phyloP scores from a whole-genome alignment of 1,284 basidiomycete genomes.

The Cryptococcus sp. region DNA sequence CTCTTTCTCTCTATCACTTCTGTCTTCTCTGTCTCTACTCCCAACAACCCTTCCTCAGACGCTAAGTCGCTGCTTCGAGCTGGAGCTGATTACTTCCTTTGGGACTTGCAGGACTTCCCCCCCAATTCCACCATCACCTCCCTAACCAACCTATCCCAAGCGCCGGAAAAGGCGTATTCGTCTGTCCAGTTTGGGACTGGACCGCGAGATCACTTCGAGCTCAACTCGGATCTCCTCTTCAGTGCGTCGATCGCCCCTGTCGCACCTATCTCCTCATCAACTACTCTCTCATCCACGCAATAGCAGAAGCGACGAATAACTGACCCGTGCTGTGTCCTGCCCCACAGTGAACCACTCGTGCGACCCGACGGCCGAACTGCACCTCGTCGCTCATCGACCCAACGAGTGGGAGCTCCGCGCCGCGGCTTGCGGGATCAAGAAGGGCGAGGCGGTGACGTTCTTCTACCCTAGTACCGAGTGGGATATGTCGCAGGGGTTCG shows the following conservation, averaged over 20 bases:
- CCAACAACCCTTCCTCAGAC: too few relatives aligned
- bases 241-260: constrained; percentile 30
- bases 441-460: constrained; percentile 59
- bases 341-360: constrained; percentile 66
- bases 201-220: constrained; percentile 60
- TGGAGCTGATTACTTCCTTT: too few relatives aligned
- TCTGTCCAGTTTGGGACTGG: constrained; percentile 55
- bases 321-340: too few relatives aligned
- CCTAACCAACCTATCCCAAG: constrained; percentile 42
- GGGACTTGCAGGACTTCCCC: constrained; percentile 36
- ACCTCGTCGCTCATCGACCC: constrained; percentile 56
- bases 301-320: too few relatives aligned
- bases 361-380: constrained; percentile 63
- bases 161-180: constrained; percentile 51
- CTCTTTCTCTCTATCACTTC: too few relatives aligned
- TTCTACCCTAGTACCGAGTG: constrained; percentile 73
- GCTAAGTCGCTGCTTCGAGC: too few relatives aligned
- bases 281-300: not conserved
- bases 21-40: not conserved
- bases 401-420: constrained; percentile 56
- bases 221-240: constrained; percentile 67
- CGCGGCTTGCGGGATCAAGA: constrained; percentile 36
- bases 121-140: constrained; percentile 38
- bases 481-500: constrained; percentile 68
- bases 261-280: not conserved